Base-by-base conservation (phyloP, 208 protist species). In the Leishmania guyanensis region DNA sequence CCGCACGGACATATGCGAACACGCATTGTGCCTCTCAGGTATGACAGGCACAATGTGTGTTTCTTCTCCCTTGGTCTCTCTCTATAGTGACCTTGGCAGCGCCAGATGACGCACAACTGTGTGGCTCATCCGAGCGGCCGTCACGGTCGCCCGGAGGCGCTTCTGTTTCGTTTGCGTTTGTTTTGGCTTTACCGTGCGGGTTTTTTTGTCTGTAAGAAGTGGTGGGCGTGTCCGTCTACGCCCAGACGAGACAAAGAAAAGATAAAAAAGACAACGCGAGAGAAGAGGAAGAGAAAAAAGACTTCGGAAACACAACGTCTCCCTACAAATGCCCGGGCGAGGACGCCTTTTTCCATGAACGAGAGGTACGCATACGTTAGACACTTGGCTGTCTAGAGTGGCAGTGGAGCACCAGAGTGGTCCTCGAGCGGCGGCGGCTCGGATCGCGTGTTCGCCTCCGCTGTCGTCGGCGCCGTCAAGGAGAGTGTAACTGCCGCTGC, bases 371-470 rank as follows among this genome's bases (percentile, higher is more conserved):
- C 8, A 16, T 58, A 58, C 54, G 54, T 6, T 58, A 29, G 58
- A 64, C 29, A 10, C 1, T 68, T 5, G 62, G 29, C 29, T 68
- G 62, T 20, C 29, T 39, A 68, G 62, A 68, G 22, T 68, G 80
- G 56, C 46, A 65, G 66, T 0, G 75, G 66, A 16, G 39, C 54
- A 46, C 36, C 48, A n/a, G 71, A 9, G 48, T 81, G 39, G 9
- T 86, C 73, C 68, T 85, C 77, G 50, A 89, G 78, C 48, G 84
- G 88, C 5, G 86, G 88, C 5, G 88, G 88, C 64, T 87, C 84
- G 2, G 58, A 20, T 16, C 56, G 82, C 54, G 62, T 73, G 53
- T 79, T 83, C 33, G 68, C 80, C 39, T 80, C 72, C 29, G 74
- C 77, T 3, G 69, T 79, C 39, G 77, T 39, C 14, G 84, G 77